phyloP scores from a whole-genome alignment of 1,284 basidiomycete genomes.

The Vanrija sp. region DNA sequence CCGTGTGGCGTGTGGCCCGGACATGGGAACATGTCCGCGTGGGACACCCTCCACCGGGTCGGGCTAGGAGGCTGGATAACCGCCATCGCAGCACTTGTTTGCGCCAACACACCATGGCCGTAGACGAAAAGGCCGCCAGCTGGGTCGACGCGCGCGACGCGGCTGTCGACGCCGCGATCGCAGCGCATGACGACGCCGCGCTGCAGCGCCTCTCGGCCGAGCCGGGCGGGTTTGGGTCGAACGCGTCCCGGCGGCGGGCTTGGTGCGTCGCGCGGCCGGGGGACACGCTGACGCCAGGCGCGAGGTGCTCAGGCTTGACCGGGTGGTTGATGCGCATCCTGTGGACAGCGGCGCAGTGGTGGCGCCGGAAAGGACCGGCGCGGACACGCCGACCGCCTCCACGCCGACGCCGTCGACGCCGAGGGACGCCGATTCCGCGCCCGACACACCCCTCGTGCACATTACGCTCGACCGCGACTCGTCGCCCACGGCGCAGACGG shows the following conservation, averaged over 20 bases:
- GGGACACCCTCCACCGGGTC: no score
- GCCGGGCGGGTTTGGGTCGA: constrained; percentile 45
- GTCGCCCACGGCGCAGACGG: neutral
- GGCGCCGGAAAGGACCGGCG: neutral
- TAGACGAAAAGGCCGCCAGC: neutral
- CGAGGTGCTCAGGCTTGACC: constrained; percentile 20
- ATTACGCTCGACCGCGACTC: neutral
- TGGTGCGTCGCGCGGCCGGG: constrained; percentile 30
- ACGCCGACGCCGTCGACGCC: no score
- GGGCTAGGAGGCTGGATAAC: no score
- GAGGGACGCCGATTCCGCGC: no score
- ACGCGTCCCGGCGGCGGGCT: constrained; percentile 29
- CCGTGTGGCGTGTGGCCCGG: neutral
- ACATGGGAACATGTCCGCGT: neutral
- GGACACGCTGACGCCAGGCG: constrained; percentile 23
- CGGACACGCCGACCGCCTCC: neutral
- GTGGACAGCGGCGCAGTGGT: no score
- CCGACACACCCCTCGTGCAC: no score
- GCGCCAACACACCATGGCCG: no score
- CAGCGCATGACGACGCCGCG: constrained; percentile 25
- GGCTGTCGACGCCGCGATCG: constrained; percentile 30
- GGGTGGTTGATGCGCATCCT: no score
- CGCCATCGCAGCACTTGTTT: no score
- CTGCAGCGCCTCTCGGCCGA: constrained; percentile 35
- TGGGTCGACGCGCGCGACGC: constrained; percentile 33